Conservation (phyloP, 371 early-diverging fungal species). For the Mortierella sp. region DNA sequence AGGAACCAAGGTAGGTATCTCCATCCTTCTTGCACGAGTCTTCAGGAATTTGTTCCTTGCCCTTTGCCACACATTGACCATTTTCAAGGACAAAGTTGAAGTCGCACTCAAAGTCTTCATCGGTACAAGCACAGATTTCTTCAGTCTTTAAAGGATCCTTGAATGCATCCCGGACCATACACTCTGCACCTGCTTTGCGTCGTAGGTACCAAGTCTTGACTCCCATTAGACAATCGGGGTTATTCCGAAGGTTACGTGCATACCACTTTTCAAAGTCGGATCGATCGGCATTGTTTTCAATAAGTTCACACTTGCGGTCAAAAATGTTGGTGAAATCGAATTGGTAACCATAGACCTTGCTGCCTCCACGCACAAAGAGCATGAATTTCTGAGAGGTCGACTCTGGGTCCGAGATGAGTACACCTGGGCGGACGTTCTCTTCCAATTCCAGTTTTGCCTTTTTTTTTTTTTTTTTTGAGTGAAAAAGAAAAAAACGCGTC, state of each 20-base stretch:
- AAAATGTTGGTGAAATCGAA: conserved; percentile 78
- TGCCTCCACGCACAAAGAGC: conserved; percentile 52
- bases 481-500: too few relatives aligned
- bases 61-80: conserved; percentile 68
- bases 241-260: conserved; percentile 66
- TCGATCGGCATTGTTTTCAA: conserved; percentile 56
- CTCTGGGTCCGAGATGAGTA: conserved; percentile 72
- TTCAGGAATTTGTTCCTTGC: conserved; percentile 61
- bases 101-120: conserved; percentile 94
- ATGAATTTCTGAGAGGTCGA: conserved; percentile 71
- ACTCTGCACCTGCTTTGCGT: conserved; percentile 79
- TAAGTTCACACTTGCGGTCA: conserved; percentile 72
- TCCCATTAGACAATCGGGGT: conserved; percentile 90
- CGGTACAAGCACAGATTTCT: conserved; percentile 81
- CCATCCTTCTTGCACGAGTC: conserved; percentile 69
- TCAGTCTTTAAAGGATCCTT: conserved; percentile 62
- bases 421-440: conserved; percentile 62
- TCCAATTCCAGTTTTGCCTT: conserved; percentile 36
- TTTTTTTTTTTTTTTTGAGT: conserved; percentile 1
- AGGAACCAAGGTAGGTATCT: conserved; percentile 77
- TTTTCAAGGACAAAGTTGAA: conserved; percentile 76
- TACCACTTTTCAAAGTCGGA: conserved; percentile 87
- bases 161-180: conserved; percentile 79
- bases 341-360: conserved; percentile 55
- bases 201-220: conserved; percentile 73